Conservation (phyloP, 2,329 filamentous ascomycete genomes). For the Aspergillus sp. region DNA sequence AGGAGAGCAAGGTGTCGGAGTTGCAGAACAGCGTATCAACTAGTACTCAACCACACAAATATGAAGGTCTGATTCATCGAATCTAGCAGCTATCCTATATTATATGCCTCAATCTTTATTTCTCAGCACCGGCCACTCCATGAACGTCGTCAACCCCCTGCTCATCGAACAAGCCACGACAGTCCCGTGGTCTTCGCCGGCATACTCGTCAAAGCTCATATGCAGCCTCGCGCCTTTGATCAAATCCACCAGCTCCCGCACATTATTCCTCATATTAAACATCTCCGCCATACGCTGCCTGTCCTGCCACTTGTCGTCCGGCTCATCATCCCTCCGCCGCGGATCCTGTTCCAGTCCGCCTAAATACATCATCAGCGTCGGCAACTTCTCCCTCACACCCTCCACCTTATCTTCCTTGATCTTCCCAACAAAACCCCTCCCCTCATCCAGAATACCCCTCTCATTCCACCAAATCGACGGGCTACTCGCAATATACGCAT, state of each 20-base stretch:
- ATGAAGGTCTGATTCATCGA: no score
- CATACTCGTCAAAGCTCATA: conserved; percentile 21
- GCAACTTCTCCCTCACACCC: conserved; percentile 13
- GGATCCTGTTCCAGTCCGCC: conserved; percentile 37
- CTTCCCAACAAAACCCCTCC: conserved; percentile 27
- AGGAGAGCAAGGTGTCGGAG: no score
- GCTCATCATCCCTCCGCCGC: conserved; percentile 29
- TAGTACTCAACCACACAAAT: no score
- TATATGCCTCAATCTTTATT: no score
- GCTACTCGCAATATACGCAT: conserved; percentile 49
- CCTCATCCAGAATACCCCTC: conserved; percentile 38
- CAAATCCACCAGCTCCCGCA: conserved; percentile 16
- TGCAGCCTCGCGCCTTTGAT: conserved; percentile 17
- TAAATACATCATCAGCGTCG: conserved; percentile 26
- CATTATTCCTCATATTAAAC: conserved; percentile 27
- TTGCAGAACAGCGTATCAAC: no score
- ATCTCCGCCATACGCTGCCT: conserved; percentile 17
- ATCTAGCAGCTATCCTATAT: no score
- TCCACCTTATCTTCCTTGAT: background rate
- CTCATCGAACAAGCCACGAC: conserved; percentile 24
- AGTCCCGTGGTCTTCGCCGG: conserved; percentile 33
- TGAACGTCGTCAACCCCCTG: conserved; percentile 26
- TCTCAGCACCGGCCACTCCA: conserved; percentile 12
- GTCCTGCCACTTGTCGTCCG: conserved; percentile 32
- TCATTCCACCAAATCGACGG: conserved; percentile 52